Evolutionary conservation across 2,329 filamentous ascomycete genomes (phyloP), one percentile per base, ranked within the genome.

Genomic region (Ophiostoma tasmaniense): DNA sequence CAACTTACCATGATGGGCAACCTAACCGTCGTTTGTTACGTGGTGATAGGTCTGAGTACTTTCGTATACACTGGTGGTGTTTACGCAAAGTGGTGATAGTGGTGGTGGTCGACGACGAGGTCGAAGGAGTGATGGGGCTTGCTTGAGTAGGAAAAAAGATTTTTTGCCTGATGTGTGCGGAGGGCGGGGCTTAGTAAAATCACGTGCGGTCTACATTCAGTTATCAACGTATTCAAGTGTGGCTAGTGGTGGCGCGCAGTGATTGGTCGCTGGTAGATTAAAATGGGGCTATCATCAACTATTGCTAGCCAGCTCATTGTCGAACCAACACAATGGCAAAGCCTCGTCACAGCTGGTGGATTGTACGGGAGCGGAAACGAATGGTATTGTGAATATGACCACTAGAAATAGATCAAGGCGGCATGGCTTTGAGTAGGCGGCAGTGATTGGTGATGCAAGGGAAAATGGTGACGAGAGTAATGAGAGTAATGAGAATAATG

Each of bases 181-280:
- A 69, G 67, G 68, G 70, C 70, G 70, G 70, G 70, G 70, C 68
- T 71, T 64, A 66, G 13, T 20, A 13, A 3, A 33, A 11, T 64
- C 68, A 71, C 70, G 67, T 70, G 70, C 69, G 25, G 14, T 33
- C 33, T n/a, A 30, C 11, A 42, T 13, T 42, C 39, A 14, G 13
- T 17, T 42, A 42, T 42, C n/a, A n/a, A n/a, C n/a, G 39, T 14
- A 42, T 14, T 42, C 39, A 4, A 14, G 7, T 39, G 61, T 37
- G 30, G 61, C 61, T 64, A 8, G 10, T 37, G 33, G 20, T 20
- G 61, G n/a, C 61, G n/a, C 61, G 61, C 25, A n/a, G 6, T 64
- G 17, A 64, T 64, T 64, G 61, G 61, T 10, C 1, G 30, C 6
- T 22, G 1, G 8, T 6, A n/a, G 2, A 11, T 22, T 13, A 35